Evolutionary conservation across 2,329 filamentous ascomycete genomes (phyloP), one percentile per base, ranked within the genome.

Genomic region (Phaeosphaeria sp.): DNA sequence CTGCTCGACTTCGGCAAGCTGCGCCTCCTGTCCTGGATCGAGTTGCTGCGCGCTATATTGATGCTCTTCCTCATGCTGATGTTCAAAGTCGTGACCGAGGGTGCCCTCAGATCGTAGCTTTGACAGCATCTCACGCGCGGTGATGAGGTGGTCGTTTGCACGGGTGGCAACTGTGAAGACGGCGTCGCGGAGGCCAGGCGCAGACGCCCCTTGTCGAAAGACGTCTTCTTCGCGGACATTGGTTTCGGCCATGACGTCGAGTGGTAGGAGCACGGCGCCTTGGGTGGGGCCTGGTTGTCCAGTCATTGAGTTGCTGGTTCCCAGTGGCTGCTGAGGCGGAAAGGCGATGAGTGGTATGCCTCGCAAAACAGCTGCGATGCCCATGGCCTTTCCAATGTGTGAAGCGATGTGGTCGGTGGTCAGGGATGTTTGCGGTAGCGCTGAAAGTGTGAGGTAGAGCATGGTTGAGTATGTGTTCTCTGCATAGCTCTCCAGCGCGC

Each of bases 381-480:
- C 95, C 49, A 88, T 90, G 0, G 95, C 93, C 73, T 99, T 99
- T 52, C 95, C 95, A 56, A 98, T 91, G 76, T 99, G 95, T 54
- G 91, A 96, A 9, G 94, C 94, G 18, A 99, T 83, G 78, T 99
- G 95, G 71, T 99, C 95, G 43, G 93, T 87, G 22, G 93, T 90
- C 69, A 97, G 84, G 1, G 91, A 96, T 10, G 88, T 86, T 70
- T 97, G 82, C 0, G 92, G 90, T 55, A 97, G 79, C 6, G 90
- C 84, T 18, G 92, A 92, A 39, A 98, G 81, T 0, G 90, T 94
- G 61, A 96, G 84, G 75, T 99, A 99, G 78, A 96, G 87, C 46
- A 98, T 82, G 0, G 92, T 96, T 18, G 93, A 93, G 78, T 98
- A 98, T 1, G 95, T 98, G 68, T 93, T 93, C 78, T 99, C 95